Evolutionary conservation across 495 filamentous ascomycete species (phyloP), one percentile per base, ranked within the genome.

Genomic region (Jackrogersella minutella): DNA sequence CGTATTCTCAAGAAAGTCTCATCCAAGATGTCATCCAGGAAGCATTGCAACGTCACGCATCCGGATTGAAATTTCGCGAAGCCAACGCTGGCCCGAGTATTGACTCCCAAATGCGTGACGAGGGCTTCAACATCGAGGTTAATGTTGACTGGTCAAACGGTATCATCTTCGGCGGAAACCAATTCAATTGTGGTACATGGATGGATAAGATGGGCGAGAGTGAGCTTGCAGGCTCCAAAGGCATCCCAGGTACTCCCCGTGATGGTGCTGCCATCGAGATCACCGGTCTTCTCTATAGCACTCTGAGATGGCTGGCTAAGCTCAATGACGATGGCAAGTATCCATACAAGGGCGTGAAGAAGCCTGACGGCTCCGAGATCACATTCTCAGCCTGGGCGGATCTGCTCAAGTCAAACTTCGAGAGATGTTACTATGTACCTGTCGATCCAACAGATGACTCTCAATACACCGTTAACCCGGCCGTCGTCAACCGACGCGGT

Each of bases 181-280:
- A 97, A 73, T 80, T 79, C 74, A 99, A 99, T 73, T 99, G 96
- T 70, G 96, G 96, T 54, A 99, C 96, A 3, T 99, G 96, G 96
- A 96, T 97, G 90, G 96, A 99, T 79, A 99, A 99, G 84, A 99
- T 98, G 95, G 96, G 96, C n/a, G 96, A 99, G 77, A 96, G 92
- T 58, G 85, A 90, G 56, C 91, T 88, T 58, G 96, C 96, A 19
- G 88, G 90, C 34, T 96, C 87, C 70, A 98, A 97, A 80, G 96
- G 96, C 52, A 80, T 95, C n/a, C 96, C 96, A 0, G 96, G 93
- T 1, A 98, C 96, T 22, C 96, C 96, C 33, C 86, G 96, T 71
- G 96, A 99, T 78, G 96, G 96, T 17, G 93, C 96, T 17, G 91
- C 96, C 8, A 85, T 98, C 62, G 96, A 99, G 76, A 97, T 98